These are phyloP conservation scores for Colletotrichum kahawae DNA, from an alignment of 2,329 filamentous ascomycete genomes.

Conservation along the genomic window DNA sequence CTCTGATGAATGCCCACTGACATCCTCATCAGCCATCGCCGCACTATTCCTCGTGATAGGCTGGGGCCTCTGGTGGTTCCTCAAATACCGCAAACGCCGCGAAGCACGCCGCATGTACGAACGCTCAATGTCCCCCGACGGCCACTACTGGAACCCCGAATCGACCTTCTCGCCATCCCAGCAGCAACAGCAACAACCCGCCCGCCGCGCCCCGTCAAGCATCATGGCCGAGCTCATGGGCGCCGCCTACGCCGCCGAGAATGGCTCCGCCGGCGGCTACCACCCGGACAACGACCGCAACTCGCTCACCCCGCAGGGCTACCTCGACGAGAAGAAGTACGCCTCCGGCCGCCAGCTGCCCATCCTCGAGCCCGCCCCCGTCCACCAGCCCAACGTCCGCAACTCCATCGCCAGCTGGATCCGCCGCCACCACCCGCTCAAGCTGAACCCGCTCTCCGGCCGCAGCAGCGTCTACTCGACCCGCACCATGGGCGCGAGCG, in stretches of 20 bases:
- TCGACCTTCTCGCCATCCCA: conserved; percentile 1
- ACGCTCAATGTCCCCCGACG: neutral
- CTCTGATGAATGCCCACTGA: neutral
- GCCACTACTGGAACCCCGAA: neutral
- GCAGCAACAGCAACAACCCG: neutral
- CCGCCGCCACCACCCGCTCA: conserved; percentile 28
- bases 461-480: conserved; percentile 18
- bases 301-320: conserved; percentile 11
- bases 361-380: conserved; percentile 15
- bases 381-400: conserved; percentile 23
- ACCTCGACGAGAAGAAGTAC: conserved; percentile 23
- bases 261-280: conserved; percentile 11
- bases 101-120: neutral
- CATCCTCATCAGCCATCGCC: neutral
- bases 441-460: conserved; percentile 24
- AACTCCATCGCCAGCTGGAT: conserved; percentile 30
- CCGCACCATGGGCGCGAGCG: neutral
- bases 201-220: conserved; percentile 11
- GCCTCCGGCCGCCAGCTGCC: conserved; percentile 16
- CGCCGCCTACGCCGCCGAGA: conserved; percentile 24
- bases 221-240: conserved; percentile 27
- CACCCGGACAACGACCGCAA: neutral
- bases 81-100: conserved; percentile 7
- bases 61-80: conserved; percentile 17
- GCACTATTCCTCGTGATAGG: conserved; percentile 10